Evolutionary conservation across 176 grass and related monocot genomes (phyloP), one percentile per base, ranked within the genome.

Genomic region (Avena atlantica): DNA sequence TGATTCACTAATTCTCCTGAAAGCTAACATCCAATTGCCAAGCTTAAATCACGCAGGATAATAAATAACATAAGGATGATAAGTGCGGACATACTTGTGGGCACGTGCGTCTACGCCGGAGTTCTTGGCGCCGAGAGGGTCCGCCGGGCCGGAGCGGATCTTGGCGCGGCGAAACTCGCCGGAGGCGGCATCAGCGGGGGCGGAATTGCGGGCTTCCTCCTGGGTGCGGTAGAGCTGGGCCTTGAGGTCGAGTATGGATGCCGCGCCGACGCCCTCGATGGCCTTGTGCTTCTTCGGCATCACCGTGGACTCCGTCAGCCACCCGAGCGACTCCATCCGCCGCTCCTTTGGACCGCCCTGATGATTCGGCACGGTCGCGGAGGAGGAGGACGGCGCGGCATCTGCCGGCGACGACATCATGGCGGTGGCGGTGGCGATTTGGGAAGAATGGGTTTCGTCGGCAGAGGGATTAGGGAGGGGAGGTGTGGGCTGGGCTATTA

Each of bases 261-360:
- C 88, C 24, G 97, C 94, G 31, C 97, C 87, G 31, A 99, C 97
- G 23, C 97, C 97, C 81, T 99, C 94, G 88, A 99, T 99, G 60
- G 90, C 89, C 87, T 91, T 96, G 94, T 93, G 94, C 83, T 99
- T 99, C 94, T 94, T 99, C 19, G 97, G 97, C 97, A 96, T 96
- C 87, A 99, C 82, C 45, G 91, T 48, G 24, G 97, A 99, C 83
- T 99, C 97, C 87, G 94, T 96, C 27, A 99, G 92, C 97, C 97
- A 99, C 84, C 97, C 97, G 80, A 96, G 87, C 53, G 97, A 99
- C 59, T 96, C 97, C 91, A 88, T 85, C 82, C 97, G 74, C 70
- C 78, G 81, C 74, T 88, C 86, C 87, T 29, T 92, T 78, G 50
- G 37, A 2, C 10, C 88, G 9, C 3, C 60, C 74, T 81, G 73